Evolutionary conservation across 176 grass and related monocot species (phyloP), one percentile per base, ranked within the genome.

Genomic region (Carex pumila): DNA sequence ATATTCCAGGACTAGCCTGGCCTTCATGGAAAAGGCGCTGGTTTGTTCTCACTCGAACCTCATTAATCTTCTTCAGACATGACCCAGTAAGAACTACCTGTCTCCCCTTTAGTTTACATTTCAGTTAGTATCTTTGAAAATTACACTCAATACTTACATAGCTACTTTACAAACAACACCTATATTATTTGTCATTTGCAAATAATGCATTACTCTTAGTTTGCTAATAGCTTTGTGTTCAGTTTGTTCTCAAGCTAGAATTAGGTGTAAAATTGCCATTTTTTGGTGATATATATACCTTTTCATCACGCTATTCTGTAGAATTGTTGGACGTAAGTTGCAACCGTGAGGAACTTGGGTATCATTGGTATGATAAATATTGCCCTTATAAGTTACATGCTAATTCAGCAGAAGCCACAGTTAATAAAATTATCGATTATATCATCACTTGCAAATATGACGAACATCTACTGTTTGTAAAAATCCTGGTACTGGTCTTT

Each of bases 11-110:
- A 80, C 90, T 94, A 82, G 95, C 92, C 79, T 98, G 95, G 95
- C 94, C 95, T 74, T 93, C 92, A 89, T 98, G 96, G 96, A 98
- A 98, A 80, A 98, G 91, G 71, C 96, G 96, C 19, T 98, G 96
- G 96, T 98, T 98, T 89, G 58, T 95, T 83, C 96, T 98, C 91
- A 98, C 96, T 76, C 92, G 89, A 68, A 91, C 88, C 83, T 98
- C 96, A 53, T 79, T 98, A 81, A 88, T 95, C 76, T 98, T 98
- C 85, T 98, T 92, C 86, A 90, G 91, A 89, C 88, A 84, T 78
- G 96, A 98, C 54, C 96, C 93, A 12, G 93, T 98, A 95, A 98
- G 91, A 87, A 78, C 54, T 36, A 71, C 43, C 81, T 67, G 11
- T 17, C 72, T 85, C 5, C 37, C 37, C 61, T 52, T 75, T 52